Percentiles rank a stretch among this genome's conserved stretches.
These are phyloP conservation scores for Wickerhamomyces pijperi DNA, from an alignment of 805 yeast genomes.

Conservation along the genomic window DNA sequence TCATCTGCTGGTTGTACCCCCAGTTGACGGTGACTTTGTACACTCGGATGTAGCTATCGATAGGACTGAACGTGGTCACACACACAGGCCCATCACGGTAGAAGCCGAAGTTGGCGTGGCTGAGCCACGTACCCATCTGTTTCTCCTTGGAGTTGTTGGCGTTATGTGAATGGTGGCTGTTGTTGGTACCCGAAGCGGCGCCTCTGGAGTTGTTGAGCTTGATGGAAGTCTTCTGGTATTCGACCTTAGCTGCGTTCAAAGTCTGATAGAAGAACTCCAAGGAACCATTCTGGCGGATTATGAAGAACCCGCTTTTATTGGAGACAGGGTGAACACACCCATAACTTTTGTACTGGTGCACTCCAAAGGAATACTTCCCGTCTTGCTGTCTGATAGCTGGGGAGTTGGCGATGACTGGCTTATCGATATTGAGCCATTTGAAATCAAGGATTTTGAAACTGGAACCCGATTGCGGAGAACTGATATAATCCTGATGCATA, in stretches of 20 bases:
- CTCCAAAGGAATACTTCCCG: conserved; percentile 38
- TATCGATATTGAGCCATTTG: conserved; percentile 69
- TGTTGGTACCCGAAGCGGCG: background rate
- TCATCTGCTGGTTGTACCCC: conserved; percentile 35
- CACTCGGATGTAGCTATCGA: conserved; percentile 26
- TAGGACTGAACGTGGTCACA: conserved; percentile 29
- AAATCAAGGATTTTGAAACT: conserved; percentile 29
- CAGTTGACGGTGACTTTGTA: conserved; percentile 38
- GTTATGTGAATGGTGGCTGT: background rate
- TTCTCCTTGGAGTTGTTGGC: background rate
- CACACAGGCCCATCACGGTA: conserved; percentile 33
- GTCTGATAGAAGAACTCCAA: conserved; percentile 48
- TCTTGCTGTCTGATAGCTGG: conserved; percentile 36
- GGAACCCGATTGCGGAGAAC: conserved; percentile 14
- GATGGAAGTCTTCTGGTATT: conserved; percentile 32
- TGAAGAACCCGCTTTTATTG: conserved; percentile 61
- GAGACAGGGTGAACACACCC: conserved; percentile 61
- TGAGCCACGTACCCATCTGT: conserved; percentile 13
- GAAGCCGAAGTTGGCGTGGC: conserved; percentile 41
- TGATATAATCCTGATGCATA: conserved; percentile 27
- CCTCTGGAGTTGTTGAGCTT: conserved; percentile 17
- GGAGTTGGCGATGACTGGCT: conserved; percentile 47
- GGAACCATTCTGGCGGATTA: conserved; percentile 52
- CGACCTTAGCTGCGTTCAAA: conserved; percentile 39
- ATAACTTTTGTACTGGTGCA: conserved; percentile 44